Evolutionary conservation across 192 early-diverging fungal genomes (phyloP).

Genomic region (Gryganskiella cystojenkinii): DNA sequence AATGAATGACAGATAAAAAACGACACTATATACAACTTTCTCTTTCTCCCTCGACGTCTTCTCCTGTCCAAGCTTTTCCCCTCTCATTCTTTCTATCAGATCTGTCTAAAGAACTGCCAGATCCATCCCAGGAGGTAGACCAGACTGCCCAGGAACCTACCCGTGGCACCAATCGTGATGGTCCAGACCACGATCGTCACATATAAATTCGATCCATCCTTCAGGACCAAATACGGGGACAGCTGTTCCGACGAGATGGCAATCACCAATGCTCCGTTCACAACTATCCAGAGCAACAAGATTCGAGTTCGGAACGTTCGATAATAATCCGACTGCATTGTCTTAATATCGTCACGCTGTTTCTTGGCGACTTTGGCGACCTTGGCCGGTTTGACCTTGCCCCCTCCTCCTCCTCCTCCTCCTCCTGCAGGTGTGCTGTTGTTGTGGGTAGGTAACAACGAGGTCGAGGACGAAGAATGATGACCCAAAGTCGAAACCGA

Average conservation of each 20-base stretch:
- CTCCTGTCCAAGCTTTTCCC: too few relatives aligned
- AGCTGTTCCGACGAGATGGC: slow-evolving; percentile 48
- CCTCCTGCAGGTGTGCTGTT: slow-evolving; percentile 1
- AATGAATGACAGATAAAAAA: too few relatives aligned
- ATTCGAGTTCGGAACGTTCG: slow-evolving; percentile 39
- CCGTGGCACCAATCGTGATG: slow-evolving; percentile 45
- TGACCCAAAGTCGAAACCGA: neutral
- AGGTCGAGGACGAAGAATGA: slow-evolving; percentile 8
- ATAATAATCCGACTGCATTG: slow-evolving; percentile 48
- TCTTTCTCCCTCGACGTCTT: too few relatives aligned
- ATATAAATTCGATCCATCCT: slow-evolving; percentile 45
- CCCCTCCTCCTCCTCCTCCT: too few relatives aligned
- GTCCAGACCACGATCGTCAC: slow-evolving; percentile 46
- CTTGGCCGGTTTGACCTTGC: too few relatives aligned
- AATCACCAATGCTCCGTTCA: slow-evolving; percentile 42
- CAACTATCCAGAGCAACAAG: slow-evolving; percentile 41
- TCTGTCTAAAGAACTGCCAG: slow-evolving; percentile 23
- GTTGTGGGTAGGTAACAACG: slow-evolving; percentile 13
- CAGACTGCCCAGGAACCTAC: slow-evolving; percentile 39
- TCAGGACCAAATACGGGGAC: slow-evolving; percentile 28
- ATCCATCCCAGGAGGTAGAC: slow-evolving; percentile 39
- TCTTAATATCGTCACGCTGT: slow-evolving; percentile 38
- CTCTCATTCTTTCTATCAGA: neutral
- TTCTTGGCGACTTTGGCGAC: neutral
- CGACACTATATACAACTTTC: neutral